Evolutionary conservation across 2,329 filamentous ascomycete genomes (phyloP), one percentile per base, ranked within the genome.

Genomic region (Dothiorella sarmentorum): DNA sequence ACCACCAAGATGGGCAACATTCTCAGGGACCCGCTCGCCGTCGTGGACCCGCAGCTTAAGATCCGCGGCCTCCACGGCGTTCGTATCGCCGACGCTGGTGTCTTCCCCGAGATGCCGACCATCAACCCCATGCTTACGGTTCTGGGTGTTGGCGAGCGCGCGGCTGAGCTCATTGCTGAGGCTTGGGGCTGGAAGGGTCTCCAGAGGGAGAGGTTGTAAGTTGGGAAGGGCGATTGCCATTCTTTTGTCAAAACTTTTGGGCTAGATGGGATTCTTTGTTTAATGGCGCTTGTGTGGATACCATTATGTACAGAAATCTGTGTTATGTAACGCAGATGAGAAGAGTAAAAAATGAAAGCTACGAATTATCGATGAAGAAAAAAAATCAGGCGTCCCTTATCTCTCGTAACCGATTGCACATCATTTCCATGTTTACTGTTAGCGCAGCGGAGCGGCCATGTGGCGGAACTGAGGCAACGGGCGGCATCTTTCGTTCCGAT

Each of bases 111-210:
- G 61, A 95, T 96, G 85, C 82, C 89, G 44, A 88, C 83, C 56
- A 88, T 94, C 71, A 96, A 96, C 78, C 91, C 90, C 60, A 94
- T 96, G 91, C 78, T 96, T 69, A 96, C 91, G 1, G 91, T 96
- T 4, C 74, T 96, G 69, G 87, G 85, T 56, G 84, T 95, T 67
- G 91, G 89, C 7, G 91, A 96, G 83, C 82, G 89, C 59, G 87
- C 85, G 5, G 91, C 91, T 0, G 91, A 96, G 80, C 74, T 96
- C 72, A 87, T 96, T 70, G 87, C 87, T 27, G 80, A 86, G 70
- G 85, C 90, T 64, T 88, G 83, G 60, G 84, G 85, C 18, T 88
- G 85, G 85, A 84, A 77, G 69, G 80, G 79, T 61, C 69, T 80
- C 67, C 76, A 82, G 72, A 76, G 70, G 71, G 75, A 80, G 67